Evolutionary conservation across 1,284 basidiomycete genomes (phyloP), one percentile per base, ranked within the genome.

Genomic region (Leccinum griseonigrum): DNA sequence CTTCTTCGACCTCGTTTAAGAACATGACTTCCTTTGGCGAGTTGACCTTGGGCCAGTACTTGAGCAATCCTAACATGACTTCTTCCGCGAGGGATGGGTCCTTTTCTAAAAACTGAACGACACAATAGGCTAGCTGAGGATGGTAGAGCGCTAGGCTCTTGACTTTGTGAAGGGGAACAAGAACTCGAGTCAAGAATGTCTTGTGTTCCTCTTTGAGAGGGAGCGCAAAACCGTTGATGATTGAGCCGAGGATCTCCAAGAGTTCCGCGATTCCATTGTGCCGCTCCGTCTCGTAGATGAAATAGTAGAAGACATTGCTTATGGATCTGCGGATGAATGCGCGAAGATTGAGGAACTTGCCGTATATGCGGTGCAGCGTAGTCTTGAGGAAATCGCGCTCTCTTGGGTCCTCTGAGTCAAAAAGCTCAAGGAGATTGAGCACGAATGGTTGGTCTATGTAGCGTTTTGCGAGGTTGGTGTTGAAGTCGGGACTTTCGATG

Each of bases 1-100:
- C 94, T 80, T 99, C 97, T 77, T 99, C 97, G 62, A 99, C 95
- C 81, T 99, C 97, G 79, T 98, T 99, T 66, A 99, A 83, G 81
- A 95, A 99, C 97, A 99, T 99, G 78, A 99, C 97, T 76, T 99
- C 97, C 79, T 99, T 99, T n/a, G 95, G 96, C 54, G 94, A 97
- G 78, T 99, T 99, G 70, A 99, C 97, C 78, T 99, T 99, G 52
- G 97, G 97, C 97, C 97, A 99, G 79, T 87, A 99, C 73, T 93
- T 92, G 73, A 99, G 83, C 22, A 99, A 82, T 18, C 97, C 97
- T 60, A 97, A 80, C 75, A 99, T 90, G 40, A 99, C 97, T 61
- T 98, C 96, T 77, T 98, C 94, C 22, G 96, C 97, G 59, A 99
- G 83, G 4, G 84, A 76, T 2, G 94, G 85, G 70, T 99, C 97